Evolutionary conservation across 495 filamentous ascomycete genomes (phyloP).

Genomic region (Letharia lupina): DNA sequence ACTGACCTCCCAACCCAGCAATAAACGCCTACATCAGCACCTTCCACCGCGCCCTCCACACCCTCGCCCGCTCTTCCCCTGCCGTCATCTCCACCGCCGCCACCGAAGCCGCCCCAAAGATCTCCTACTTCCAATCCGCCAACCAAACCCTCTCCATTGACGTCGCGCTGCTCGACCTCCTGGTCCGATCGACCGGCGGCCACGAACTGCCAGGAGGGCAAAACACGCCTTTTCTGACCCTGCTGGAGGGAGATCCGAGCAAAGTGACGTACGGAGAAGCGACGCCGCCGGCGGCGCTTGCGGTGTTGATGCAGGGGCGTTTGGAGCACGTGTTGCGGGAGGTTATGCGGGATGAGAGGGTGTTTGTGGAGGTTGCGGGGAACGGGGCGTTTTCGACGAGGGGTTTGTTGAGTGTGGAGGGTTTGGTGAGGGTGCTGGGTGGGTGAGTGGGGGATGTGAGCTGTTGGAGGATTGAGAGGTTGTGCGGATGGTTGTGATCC

Average conservation of each 20-base stretch:
- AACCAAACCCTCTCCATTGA: neutral
- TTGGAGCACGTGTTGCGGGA: neutral
- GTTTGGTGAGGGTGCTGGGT: neutral
- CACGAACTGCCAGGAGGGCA: neutral
- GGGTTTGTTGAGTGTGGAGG: neutral
- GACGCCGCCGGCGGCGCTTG: neutral
- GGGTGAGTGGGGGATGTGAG: neutral
- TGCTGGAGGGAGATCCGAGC: neutral
- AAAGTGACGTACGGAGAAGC: neutral
- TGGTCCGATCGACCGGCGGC: neutral
- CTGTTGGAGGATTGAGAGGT: neutral
- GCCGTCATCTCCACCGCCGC: neutral
- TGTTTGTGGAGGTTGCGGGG: neutral
- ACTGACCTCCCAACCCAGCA: neutral
- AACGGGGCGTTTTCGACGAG: neutral
- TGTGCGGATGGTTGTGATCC: neutral
- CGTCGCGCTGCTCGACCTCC: neutral
- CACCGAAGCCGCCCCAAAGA: neutral
- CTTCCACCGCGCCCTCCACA: neutral
- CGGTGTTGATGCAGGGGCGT: neutral
- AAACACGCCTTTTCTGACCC: neutral
- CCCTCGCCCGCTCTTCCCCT: neutral
- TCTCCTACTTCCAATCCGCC: neutral
- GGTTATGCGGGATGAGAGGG: neutral
- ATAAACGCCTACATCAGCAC: conserved; percentile 2